These are phyloP conservation scores for Xylaria castorea DNA, from an alignment of 495 filamentous ascomycete species.

Conservation along the genomic window DNA sequence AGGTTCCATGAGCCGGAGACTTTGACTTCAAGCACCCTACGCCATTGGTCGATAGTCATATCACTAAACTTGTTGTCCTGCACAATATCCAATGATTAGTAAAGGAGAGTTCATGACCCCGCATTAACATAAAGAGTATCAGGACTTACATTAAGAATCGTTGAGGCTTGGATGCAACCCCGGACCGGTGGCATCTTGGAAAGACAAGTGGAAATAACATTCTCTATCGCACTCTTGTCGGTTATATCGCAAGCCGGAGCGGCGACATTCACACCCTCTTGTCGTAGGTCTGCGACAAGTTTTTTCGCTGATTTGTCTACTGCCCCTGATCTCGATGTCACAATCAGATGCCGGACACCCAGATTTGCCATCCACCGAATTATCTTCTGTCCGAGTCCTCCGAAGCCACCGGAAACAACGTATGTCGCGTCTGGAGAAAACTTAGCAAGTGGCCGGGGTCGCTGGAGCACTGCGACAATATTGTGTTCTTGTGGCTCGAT, in stretches of 20 bases:
- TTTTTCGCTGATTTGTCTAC: not conserved
- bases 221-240: not conserved
- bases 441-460: not conserved
- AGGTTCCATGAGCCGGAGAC: not conserved
- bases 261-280: not conserved
- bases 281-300: not conserved
- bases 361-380: constrained; percentile 48
- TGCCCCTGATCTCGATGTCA: constrained; percentile 38
- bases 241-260: not conserved
- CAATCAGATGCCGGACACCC: constrained; percentile 43
- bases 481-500: constrained; percentile 17
- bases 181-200: not conserved
- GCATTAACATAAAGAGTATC: not conserved
- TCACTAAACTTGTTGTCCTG: not conserved
- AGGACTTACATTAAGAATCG: not conserved
- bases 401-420: constrained; percentile 50
- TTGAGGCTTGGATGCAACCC: not conserved
- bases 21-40: not conserved
- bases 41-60: not conserved
- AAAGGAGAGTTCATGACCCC: not conserved
- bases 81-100: not conserved
- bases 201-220: not conserved
- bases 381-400: constrained; percentile 44
- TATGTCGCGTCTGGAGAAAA: constrained; percentile 27
- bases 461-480: not conserved